Base-by-base conservation (phyloP, 2,329 filamentous ascomycete genomes). In the Periconia macrospinosa region DNA sequence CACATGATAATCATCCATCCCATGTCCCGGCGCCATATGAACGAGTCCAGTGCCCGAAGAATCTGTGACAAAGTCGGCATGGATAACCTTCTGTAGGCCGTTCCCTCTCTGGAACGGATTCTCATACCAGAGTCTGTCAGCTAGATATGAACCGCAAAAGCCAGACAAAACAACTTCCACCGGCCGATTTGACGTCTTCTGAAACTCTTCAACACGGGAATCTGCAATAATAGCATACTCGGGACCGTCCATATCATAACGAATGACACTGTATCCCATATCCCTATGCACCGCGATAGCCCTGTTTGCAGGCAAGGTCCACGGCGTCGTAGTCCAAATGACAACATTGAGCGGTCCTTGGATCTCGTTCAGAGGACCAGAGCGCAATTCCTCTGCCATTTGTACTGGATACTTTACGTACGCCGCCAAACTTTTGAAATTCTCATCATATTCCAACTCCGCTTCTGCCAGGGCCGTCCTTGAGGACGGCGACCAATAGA, bases 261-360 rank as follows among this genome's bases (percentile, higher is more conserved):
- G 77, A 37, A 95, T 77, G 18, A 96, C 74, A 3, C 81, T 80
- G 70, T 97, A 99, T 42, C 85, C 78, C 56, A 97, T 76, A 40
- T 90, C 85, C 7, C 83, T 78, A 63, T 91, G 86, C 35, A 97
- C 82, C 2, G 91, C 92, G 70, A 99, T 92, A 0, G 91, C 92
- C 68, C 86, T 86, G 71, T 99, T 99, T 1, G 93, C 92, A 0
- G 94, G 93, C 6, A 99, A 79, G 0, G 94, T 99, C 94, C 94
- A 99, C 0, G 94, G 94, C 0, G 94, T 99, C 0, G 94, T 99
- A 1, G 94, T 99, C 94, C 94, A 99, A 48, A 97, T 90, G n/a
- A 94, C 82, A n/a, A 89, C 91, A 70, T 83, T 88, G 11, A 97
- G 27, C 0, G 62, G 54, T 1, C 58, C 58, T 3, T 50, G 13